Percentiles rank a stretch among this genome's conserved stretches.
These are phyloP conservation scores for Diaporthe ilicicola DNA, from an alignment of 2,329 filamentous ascomycete species.

Conservation along the genomic window DNA sequence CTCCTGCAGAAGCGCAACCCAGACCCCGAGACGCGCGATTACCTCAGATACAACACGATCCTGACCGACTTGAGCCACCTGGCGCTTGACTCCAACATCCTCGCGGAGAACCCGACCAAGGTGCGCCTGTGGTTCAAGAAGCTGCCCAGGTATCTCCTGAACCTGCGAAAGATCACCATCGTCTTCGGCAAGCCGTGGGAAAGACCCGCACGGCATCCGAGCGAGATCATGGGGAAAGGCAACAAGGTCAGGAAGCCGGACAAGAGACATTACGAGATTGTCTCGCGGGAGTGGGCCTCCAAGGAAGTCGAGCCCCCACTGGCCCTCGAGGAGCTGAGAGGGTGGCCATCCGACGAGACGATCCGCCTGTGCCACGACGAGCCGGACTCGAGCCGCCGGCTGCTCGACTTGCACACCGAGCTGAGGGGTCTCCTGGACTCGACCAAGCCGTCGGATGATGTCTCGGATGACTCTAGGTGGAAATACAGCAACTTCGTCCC, in stretches of 20 bases:
- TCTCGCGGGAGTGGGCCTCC: not conserved
- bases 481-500: constrained; percentile 12
- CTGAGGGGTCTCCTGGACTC: constrained; percentile 12
- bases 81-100: constrained; percentile 10
- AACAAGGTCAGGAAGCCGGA: not conserved
- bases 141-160: not conserved
- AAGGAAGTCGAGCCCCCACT: constrained; percentile 9
- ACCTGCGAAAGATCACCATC: not conserved
- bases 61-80: not conserved
- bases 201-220: not conserved
- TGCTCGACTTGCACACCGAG: constrained; percentile 8
- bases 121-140: constrained; percentile 19
- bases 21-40: constrained; percentile 1
- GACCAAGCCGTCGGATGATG: constrained; percentile 6
- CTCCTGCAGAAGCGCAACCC: constrained; percentile 4
- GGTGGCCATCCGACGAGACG: not conserved
- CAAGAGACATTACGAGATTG: not conserved
- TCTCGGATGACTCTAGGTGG: constrained; percentile 9
- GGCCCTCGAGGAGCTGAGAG: constrained; percentile 1
- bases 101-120: constrained; percentile 1
- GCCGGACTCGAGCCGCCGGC: not conserved
- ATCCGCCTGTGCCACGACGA: not conserved
- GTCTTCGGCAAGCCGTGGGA: constrained; percentile 13
- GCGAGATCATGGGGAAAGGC: not conserved
- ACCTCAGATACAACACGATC: not conserved